phyloP scores from a whole-genome alignment of 208 protist species.

The Leptomonas pyrrhocoris region DNA sequence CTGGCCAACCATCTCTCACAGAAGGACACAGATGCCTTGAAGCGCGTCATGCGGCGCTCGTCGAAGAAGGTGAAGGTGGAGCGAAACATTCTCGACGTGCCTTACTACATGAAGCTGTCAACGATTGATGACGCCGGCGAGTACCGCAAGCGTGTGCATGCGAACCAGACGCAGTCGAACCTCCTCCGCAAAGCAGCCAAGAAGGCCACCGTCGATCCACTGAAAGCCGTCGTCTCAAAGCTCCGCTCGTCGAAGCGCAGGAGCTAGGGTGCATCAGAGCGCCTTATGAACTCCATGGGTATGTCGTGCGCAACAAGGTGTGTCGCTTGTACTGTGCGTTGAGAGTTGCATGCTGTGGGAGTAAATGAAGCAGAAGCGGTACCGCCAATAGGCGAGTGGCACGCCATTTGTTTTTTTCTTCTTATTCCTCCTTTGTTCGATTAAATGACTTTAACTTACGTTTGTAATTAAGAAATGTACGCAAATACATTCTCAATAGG shows the following conservation, averaged over 20 bases:
- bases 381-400: too few species aligned
- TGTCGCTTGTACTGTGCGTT: too few species aligned
- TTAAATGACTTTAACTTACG: constrained; percentile 7
- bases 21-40: constrained; percentile 85
- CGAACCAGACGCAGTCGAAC: constrained; percentile 51
- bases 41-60: constrained; percentile 77
- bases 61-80: constrained; percentile 83
- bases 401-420: constrained; percentile 13
- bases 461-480: not conserved
- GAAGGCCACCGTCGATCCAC: constrained; percentile 51
- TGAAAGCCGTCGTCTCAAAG: constrained; percentile 65
- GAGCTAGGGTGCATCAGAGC: constrained; percentile 1
- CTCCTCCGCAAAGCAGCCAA: constrained; percentile 34
- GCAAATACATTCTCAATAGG: too few species aligned
- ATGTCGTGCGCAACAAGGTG: too few species aligned
- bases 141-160: constrained; percentile 80
- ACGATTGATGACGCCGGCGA: constrained; percentile 62
- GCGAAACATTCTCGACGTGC: constrained; percentile 89
- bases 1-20: constrained; percentile 91
- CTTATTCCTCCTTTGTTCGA: constrained; percentile 23
- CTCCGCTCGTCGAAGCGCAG: constrained; percentile 55
- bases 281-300: too few species aligned
- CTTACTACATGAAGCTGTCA: constrained; percentile 84
- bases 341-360: too few species aligned
- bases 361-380: too few species aligned